Base-by-base conservation (phyloP, 2,329 filamentous ascomycete genomes). In the Phyllosticta paracitricarpa region DNA sequence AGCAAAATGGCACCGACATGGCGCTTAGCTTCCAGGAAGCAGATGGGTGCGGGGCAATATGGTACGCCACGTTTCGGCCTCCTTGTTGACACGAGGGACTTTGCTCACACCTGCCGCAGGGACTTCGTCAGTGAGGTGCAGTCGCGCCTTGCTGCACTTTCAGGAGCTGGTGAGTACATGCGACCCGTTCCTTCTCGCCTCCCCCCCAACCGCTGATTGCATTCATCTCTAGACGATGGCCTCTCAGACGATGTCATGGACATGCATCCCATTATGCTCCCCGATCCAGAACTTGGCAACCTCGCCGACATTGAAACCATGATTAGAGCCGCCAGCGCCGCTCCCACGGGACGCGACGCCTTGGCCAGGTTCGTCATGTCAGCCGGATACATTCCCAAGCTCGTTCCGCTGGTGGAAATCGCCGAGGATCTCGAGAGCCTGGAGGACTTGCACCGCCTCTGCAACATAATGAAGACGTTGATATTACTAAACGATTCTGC, bases 21-120 rank as follows among this genome's bases (percentile, higher is more conserved):
- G 94, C 94, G 53, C 82, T 99, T 65, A 97, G 92, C 73, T 99
- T 99, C 71, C 94, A 99, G 75, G 94, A 99, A 77, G 88, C 92
- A 2, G 94, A 97, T 67, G 94, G 93, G 54, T 99, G 94, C 75
- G 85, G 89, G 22, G 81, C 86, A 65, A 96, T 99, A 74, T 99
- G 94, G 94, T 95, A 77, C 69, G 73, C 78, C 72, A 48, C 57
- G 56, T 63, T 24, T 14, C 10, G 22, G 26, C 28, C 58, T 30
- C 24, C 57, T 53, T 35, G 8, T 8, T 4, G 14, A 25, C 14
- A 53, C 5, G n/a, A 35, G 22, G 28, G 40, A n/a, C 17, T 19
- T 40, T 25, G 54, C 59, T 61, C 19, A 61, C 25, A 26, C 40
- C 61, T 22, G 40, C n/a, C 26, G 63, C 68, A 96, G 91, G 91